Percentiles rank a stretch among this genome's conserved stretches.
These are phyloP conservation scores for Phytophthora litchii DNA, from an alignment of 352 stramenopile genomes.

Conservation along the genomic window DNA sequence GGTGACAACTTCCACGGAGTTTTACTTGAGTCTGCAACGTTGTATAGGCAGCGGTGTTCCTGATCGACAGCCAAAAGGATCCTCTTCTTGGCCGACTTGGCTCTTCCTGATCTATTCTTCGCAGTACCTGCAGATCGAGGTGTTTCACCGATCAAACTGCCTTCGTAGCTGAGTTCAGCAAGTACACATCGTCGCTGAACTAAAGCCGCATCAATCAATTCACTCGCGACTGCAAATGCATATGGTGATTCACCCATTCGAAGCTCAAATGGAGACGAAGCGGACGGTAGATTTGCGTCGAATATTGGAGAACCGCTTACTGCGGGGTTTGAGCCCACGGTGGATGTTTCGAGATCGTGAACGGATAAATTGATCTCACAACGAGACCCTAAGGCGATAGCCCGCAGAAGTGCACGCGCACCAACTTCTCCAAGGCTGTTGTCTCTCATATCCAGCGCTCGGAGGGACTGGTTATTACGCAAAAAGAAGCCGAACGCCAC, in stretches of 20 bases:
- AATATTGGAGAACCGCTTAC: conserved; percentile 46
- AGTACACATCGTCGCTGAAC: conserved; percentile 47
- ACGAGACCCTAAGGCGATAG: conserved; percentile 49
- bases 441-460: conserved; percentile 52
- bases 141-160: conserved; percentile 13
- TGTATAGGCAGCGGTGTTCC: conserved; percentile 42
- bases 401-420: conserved; percentile 55
- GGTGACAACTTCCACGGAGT: conserved; percentile 44
- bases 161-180: conserved; percentile 52
- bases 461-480: conserved; percentile 46
- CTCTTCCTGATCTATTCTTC: conserved; percentile 16
- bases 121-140: conserved; percentile 7
- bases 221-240: conserved; percentile 59
- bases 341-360: conserved; percentile 48
- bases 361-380: conserved; percentile 68
- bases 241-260: conserved; percentile 60
- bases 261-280: conserved; percentile 67
- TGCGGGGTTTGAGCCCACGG: conserved; percentile 20
- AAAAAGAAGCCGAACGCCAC: conserved; percentile 70
- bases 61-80: conserved; percentile 36
- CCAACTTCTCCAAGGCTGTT: conserved; percentile 64
- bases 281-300: conserved; percentile 54
- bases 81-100: conserved; percentile 32
- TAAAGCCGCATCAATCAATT: conserved; percentile 56
- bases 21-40: conserved; percentile 25